phyloP scores from a whole-genome alignment of 163 green algal genomes.

The Scenedesmus sp. region DNA sequence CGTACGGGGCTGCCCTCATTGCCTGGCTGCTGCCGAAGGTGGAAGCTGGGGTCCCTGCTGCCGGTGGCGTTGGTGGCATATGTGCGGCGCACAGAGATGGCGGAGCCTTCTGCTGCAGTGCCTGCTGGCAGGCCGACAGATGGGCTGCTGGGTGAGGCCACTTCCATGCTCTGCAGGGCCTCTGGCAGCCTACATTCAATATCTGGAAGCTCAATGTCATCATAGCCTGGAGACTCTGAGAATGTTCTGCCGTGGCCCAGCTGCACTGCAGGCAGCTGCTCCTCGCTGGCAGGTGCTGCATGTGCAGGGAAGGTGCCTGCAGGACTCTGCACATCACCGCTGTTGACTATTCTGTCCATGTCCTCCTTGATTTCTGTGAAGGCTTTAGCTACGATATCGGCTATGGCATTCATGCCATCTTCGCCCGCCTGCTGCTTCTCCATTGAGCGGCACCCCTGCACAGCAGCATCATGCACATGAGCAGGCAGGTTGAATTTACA shows the following conservation, averaged over 20 bases:
- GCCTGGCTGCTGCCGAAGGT: not conserved
- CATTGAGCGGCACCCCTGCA: not conserved
- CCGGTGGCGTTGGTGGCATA: not conserved
- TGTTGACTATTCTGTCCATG: constrained; percentile 45
- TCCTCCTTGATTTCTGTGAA: constrained; percentile 39
- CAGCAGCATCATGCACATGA: not conserved
- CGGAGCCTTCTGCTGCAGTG: not conserved
- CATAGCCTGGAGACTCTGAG: constrained; percentile 8
- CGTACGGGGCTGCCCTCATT: not conserved
- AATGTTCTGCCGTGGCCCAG: constrained; percentile 23
- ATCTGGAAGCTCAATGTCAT: constrained; percentile 3
- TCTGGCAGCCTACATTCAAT: constrained; percentile 8
- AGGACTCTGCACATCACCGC: constrained; percentile 15
- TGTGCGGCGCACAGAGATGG: not conserved
- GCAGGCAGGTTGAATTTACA: not conserved
- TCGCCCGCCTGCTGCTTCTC: not conserved
- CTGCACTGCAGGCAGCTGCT: not conserved
- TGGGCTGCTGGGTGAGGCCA: not conserved
- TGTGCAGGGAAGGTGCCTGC: not conserved
- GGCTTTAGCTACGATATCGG: not conserved
- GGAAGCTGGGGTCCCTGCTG: not conserved
- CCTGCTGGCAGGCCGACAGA: not conserved
- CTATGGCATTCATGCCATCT: not conserved
- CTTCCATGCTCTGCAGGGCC: not conserved
- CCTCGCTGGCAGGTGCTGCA: constrained; percentile 1